Conservation (phyloP, 352 stramenopile genomes). For the Globisporangium cylindrosporum region DNA sequence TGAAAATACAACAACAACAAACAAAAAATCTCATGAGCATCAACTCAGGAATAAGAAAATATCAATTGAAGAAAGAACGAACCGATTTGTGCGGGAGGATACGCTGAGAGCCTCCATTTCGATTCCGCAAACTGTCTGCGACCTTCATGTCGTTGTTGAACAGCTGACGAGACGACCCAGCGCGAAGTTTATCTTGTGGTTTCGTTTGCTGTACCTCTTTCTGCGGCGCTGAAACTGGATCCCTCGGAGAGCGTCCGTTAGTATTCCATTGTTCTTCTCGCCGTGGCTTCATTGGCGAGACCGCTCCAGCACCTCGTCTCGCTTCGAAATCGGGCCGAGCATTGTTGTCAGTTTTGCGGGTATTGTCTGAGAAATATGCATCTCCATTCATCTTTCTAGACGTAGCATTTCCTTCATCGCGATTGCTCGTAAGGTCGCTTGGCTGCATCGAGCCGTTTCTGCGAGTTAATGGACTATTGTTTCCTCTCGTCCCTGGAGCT, state of each 20-base stretch:
- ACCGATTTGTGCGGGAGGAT: constrained; percentile 8
- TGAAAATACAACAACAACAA: not conserved
- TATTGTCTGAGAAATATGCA: not conserved
- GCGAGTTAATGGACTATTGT: not conserved
- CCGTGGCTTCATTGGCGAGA: not conserved
- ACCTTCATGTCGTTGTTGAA: not conserved
- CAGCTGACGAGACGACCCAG: not conserved
- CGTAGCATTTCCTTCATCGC: not conserved
- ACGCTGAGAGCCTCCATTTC: not conserved
- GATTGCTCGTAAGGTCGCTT: not conserved
- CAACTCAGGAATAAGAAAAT: not conserved
- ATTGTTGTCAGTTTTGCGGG: not conserved
- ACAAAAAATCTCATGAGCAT: not conserved
- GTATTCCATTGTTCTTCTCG: not conserved
- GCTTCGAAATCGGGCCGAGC: not conserved
- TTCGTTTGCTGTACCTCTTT: not conserved
- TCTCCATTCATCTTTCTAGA: not conserved
- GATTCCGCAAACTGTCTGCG: not conserved
- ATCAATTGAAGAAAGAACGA: not conserved
- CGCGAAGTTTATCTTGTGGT: not conserved
- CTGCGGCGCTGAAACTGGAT: not conserved
- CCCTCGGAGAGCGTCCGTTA: not conserved
- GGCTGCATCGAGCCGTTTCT: not conserved
- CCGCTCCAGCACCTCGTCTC: not conserved
- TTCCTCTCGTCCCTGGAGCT: not conserved